Conservation (phyloP, 192 early-diverging fungal species). For the Chytriomyces sp. region DNA sequence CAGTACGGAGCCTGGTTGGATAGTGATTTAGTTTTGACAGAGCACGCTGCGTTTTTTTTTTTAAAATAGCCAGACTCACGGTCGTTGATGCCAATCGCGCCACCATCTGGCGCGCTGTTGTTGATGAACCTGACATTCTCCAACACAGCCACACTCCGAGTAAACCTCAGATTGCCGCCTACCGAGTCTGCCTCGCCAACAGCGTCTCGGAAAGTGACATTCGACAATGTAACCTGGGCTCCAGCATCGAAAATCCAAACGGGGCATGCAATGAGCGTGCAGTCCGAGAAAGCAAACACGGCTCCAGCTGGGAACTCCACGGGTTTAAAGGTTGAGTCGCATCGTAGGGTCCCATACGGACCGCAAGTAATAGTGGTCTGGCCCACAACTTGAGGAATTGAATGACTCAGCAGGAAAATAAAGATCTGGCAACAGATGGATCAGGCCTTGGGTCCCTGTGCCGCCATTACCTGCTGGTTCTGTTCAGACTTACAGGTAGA, state of each 20-base stretch:
- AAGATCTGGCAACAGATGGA: too few relatives aligned
- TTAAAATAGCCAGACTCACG: neutral
- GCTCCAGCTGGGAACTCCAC: neutral
- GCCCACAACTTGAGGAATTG: neutral
- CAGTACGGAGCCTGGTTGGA: neutral
- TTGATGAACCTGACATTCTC: slow-evolving; percentile 5
- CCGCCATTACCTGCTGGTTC: too few relatives aligned
- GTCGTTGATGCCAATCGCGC: neutral
- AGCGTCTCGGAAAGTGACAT: neutral
- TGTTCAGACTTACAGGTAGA: too few relatives aligned
- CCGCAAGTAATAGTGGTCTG: neutral
- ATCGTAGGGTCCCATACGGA: neutral
- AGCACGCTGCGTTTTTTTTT: neutral
- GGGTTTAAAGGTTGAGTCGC: neutral
- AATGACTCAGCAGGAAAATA: neutral
- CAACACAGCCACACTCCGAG: neutral
- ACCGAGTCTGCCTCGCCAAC: neutral
- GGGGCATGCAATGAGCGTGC: neutral
- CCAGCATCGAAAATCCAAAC: neutral
- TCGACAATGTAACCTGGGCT: neutral
- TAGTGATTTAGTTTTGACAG: neutral
- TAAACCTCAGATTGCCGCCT: neutral
- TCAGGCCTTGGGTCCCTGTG: too few relatives aligned
- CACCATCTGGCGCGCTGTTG: slow-evolving; percentile 3
- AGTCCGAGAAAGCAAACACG: neutral